phyloP scores from a whole-genome alignment of 805 yeast genomes.

The Zygoascus ofunaensis region DNA sequence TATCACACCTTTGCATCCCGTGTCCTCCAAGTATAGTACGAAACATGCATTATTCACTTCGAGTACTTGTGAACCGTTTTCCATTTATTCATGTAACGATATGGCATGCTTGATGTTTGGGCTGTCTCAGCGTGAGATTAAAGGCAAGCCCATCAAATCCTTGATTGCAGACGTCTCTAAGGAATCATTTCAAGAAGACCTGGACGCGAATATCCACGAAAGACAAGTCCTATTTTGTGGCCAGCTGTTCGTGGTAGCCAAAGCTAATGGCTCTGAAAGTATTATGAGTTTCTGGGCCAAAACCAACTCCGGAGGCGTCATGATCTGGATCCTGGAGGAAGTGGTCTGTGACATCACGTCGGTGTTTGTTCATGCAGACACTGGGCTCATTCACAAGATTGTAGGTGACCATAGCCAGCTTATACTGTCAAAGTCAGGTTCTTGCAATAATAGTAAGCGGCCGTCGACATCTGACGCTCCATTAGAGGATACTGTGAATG shows the following conservation, averaged over 20 bases:
- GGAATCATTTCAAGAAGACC: neutral
- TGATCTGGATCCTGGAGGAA: slow-evolving; percentile 81
- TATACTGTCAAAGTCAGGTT: neutral
- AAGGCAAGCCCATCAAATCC: slow-evolving; percentile 59
- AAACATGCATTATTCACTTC: slow-evolving; percentile 81
- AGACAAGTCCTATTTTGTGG: slow-evolving; percentile 39
- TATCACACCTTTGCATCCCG: slow-evolving; percentile 47
- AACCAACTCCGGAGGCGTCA: slow-evolving; percentile 41
- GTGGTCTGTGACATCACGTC: slow-evolving; percentile 38
- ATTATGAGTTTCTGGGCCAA: slow-evolving; percentile 94
- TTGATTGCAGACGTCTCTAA: slow-evolving; percentile 30
- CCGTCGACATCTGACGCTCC: neutral
- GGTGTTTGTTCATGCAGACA: slow-evolving; percentile 4
- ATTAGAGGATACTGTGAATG: neutral
- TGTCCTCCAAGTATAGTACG: slow-evolving; percentile 53
- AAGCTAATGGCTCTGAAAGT: slow-evolving; percentile 56
- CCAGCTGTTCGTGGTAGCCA: slow-evolving; percentile 69
- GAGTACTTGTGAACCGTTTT: slow-evolving; percentile 65
- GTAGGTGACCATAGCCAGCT: slow-evolving; percentile 9
- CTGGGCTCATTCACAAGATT: slow-evolving; percentile 5
- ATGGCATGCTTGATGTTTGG: slow-evolving; percentile 84
- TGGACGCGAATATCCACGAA: neutral
- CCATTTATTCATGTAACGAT: slow-evolving; percentile 76
- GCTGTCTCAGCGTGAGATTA: slow-evolving; percentile 53
- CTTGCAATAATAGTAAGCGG: neutral